Evolutionary conservation across 352 stramenopile species (phyloP), one percentile per base, ranked within the genome.

Genomic region (Pythium insidiosum): DNA sequence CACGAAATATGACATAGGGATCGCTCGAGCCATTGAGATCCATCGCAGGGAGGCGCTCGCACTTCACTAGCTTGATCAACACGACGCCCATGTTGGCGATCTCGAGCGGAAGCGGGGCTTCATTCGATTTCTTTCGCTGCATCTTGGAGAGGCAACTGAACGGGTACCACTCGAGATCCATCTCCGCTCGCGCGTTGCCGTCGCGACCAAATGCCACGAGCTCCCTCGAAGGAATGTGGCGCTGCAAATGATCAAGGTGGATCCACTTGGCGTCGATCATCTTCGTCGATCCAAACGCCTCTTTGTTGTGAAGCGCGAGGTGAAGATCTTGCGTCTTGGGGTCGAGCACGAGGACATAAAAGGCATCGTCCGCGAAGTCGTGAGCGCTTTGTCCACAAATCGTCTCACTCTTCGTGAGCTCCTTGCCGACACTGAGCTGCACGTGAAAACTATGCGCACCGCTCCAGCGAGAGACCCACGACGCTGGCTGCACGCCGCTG

Each of bases 251-350:
- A 21, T 70, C 63, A 23, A 73, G 24, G 29, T 68, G 63, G 56
- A 73, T 70, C 56, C 50, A 73, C 48, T 73, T 73, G 30, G 60
- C 59, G 40, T 73, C 63, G 35, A 70, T 68, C 25, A 48, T 43
- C 29, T 46, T 50, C n/a, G 53, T 50, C 21, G 53, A 33, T 11
- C 50, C 47, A 31, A 73, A 47, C 22, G 60, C 53, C 43, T 73
- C 63, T 21, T 68, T 66, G 56, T 63, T 68, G 34, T 68, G 53
- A 4, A 73, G 53, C 23, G 60, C 44, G 23, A 73, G 34, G 34
- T 57, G 67, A 22, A 73, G 38, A 21, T 70, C 63, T 25, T 73
- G 63, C 1, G 63, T 73, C 47, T 73, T 67, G 4, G 60, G 49
- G 33, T 73, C 63, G 21, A 67, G 49, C 35, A 66, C 60, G 2